phyloP scores from a whole-genome alignment of 1,284 basidiomycete genomes.

The Hemileia vastatrix region DNA sequence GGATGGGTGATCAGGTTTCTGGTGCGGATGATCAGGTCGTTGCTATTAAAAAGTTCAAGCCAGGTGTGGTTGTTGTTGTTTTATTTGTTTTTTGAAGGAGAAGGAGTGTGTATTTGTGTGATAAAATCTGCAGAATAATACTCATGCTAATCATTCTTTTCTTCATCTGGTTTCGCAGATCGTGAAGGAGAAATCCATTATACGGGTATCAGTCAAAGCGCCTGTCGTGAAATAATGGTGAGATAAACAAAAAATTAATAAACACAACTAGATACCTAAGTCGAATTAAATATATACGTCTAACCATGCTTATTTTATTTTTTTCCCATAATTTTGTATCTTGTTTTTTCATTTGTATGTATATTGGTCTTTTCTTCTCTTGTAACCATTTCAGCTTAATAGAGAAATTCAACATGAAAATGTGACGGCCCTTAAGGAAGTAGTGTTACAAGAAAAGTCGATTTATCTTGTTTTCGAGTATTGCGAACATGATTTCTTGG shows the following conservation, averaged over 20 bases:
- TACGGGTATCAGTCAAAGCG: conserved; percentile 95
- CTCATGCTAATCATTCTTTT: not conserved
- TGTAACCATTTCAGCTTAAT: conserved; percentile 57
- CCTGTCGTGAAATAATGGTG: conserved; percentile 88
- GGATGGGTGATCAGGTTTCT: no score
- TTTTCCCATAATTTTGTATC: not conserved
- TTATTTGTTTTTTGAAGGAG: conserved; percentile 49
- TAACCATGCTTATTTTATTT: not conserved
- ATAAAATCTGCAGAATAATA: no score
- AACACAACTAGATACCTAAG: not conserved
- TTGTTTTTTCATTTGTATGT: not conserved
- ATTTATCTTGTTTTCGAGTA: conserved; percentile 99
- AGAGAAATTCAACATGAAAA: conserved; percentile 89
- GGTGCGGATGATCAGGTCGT: no score
- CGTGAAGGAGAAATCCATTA: conserved; percentile 54
- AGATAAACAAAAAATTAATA: conserved; percentile 41
- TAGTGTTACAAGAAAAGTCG: conserved; percentile 92
- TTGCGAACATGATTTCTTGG: conserved; percentile 94
- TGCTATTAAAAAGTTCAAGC: conserved; percentile 99
- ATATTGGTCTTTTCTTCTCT: not conserved
- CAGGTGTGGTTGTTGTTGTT: conserved; percentile 40
- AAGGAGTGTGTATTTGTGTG: conserved; percentile 82
- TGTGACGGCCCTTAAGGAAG: conserved; percentile 79
- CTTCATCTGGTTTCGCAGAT: not conserved
- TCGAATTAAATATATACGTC: not conserved